Evolutionary conservation across 305 asterid genomes (phyloP).

Genomic region (Fraxinus velutina): DNA sequence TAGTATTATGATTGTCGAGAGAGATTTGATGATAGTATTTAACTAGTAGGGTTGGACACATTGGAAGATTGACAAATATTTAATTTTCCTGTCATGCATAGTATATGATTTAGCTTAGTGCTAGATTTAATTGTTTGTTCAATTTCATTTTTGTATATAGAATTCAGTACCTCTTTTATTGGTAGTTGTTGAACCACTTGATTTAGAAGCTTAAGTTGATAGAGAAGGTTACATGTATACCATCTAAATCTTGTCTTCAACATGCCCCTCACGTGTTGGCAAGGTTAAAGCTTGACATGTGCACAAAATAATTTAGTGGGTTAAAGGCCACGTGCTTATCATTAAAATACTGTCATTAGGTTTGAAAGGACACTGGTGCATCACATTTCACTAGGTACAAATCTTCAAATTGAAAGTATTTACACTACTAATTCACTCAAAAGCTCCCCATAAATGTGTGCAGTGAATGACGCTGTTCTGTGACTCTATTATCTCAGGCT

Average conservation of each 20-base stretch:
- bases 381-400: conserved; percentile 5
- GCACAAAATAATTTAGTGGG: neutral
- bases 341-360: neutral
- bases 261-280: neutral
- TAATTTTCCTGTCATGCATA: neutral
- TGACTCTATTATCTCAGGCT: neutral
- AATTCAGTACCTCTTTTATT: neutral
- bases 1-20: neutral
- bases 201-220: neutral
- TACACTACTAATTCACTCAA: conserved; percentile 3
- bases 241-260: neutral
- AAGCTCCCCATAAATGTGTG: neutral
- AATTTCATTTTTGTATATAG: neutral
- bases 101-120: neutral
- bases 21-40: neutral
- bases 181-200: neutral
- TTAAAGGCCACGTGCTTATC: neutral
- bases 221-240: neutral
- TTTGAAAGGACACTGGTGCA: conserved; percentile 2
- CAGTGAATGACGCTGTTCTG: conserved; percentile 2
- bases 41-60: neutral
- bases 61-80: neutral
- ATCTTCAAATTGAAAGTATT: conserved; percentile 3
- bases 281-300: neutral
- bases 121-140: neutral